Base-by-base conservation (phyloP, 306 rosid species). In the Malus asiatica region DNA sequence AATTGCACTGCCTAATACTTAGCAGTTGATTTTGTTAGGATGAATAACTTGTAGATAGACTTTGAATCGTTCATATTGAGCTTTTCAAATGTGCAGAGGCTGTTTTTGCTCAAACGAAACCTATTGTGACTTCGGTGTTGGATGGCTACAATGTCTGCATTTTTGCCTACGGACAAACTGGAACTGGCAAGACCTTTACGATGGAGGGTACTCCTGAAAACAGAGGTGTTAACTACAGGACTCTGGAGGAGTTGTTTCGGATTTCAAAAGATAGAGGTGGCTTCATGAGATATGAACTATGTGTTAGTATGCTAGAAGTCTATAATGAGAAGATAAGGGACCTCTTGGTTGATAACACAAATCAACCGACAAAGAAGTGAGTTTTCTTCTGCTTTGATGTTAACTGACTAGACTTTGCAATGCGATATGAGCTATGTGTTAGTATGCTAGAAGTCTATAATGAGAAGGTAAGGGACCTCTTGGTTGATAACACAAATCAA, bases 121-220 rank as follows among this genome's bases (percentile, higher is more conserved):
- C 97, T 59, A 81, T 95, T 57, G 90, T 89, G 78, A 88, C 93
- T 75, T 95, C 99, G 16, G 99, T 92, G 61, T 76, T 95, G 92
- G 99, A 95, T 82, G 99, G 99, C 35, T 95, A 80, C 52, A 95
- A 95, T 75, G 97, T 92, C 60, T 92, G 99, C 83, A 92, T 95
- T 66, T 92, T 95, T 89, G 97, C 99, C 48, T 95, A 95, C 4
- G 99, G 99, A n/a, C 99, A 95, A 90, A 95, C 99, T 29, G 99
- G 99, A 70, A 92, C 99, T 9, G 99, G 99, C 29, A 95, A 95
- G 83, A 95, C 99, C 32, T 95, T 89, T 83, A 95, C 99, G 1
- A 95, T 95, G 99, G 99, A 95, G 81, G 99, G 99, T 77, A 90
- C 93, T 46, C 85, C 85, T 6, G 96, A 90, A 75, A 84, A 86